phyloP scores from a whole-genome alignment of 2,329 filamentous ascomycete species.

The Thielaviopsis musarum region DNA sequence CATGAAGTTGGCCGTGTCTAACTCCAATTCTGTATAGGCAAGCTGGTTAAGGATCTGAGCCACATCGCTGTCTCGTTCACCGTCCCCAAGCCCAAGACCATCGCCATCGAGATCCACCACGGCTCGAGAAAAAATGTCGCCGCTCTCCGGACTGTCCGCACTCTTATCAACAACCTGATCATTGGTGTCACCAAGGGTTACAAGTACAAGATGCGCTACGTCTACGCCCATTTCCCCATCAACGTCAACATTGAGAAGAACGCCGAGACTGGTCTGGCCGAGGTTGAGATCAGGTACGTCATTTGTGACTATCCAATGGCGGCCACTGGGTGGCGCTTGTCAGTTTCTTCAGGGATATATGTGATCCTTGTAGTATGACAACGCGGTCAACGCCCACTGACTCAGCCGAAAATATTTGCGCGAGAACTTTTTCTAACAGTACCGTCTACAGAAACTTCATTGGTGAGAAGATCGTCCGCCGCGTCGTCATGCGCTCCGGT shows the following conservation, averaged over 20 bases:
- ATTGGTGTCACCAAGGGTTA: conserved; percentile 96
- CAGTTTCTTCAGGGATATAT: not conserved
- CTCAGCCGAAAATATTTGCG: not conserved
- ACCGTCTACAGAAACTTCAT: conserved; percentile 66
- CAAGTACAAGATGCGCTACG: conserved; percentile 99
- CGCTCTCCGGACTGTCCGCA: conserved; percentile 92
- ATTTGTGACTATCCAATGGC: not conserved
- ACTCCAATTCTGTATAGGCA: conserved; percentile 38
- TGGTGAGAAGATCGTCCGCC: conserved; percentile 97
- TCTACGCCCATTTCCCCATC: conserved; percentile 99
- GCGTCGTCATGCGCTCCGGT: conserved; percentile 73
- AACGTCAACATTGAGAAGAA: conserved; percentile 99
- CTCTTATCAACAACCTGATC: conserved; percentile 97
- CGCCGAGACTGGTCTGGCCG: conserved; percentile 67
- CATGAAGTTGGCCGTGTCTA: conserved; percentile 1
- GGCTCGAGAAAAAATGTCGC: conserved; percentile 95
- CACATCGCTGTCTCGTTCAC: conserved; percentile 95
- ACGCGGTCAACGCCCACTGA: too few species aligned
- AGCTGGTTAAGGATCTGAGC: conserved; percentile 91
- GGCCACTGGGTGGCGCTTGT: not conserved
- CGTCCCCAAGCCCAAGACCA: conserved; percentile 65
- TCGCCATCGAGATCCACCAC: conserved; percentile 98
- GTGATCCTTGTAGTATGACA: not conserved
- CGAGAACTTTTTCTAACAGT: conserved; percentile 19
- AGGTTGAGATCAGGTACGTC: conserved; percentile 91